These are phyloP conservation scores for Claviceps sp. DNA, from an alignment of 2,329 filamentous ascomycete genomes.

Conservation along the genomic window DNA sequence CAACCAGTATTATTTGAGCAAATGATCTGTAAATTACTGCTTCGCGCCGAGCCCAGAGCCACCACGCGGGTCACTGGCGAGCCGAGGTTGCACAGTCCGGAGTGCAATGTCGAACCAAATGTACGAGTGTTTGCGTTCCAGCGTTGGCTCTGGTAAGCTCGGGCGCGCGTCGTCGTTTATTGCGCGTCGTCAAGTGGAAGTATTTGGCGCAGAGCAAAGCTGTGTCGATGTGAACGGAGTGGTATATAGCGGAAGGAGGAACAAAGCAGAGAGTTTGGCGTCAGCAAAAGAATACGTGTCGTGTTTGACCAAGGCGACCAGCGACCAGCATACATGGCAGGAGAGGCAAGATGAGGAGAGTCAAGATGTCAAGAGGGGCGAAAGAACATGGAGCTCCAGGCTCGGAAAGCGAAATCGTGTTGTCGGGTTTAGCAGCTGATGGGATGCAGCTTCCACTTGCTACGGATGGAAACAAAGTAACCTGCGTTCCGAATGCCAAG, in stretches of 20 bases:
- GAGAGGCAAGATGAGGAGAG: background rate
- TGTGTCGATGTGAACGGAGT: background rate
- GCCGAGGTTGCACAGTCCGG: conserved; percentile 1
- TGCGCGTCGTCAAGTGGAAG: background rate
- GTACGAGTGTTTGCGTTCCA: background rate
- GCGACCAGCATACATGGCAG: conserved; percentile 4
- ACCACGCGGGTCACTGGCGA: background rate
- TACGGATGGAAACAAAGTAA: background rate
- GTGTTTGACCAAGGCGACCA: conserved; percentile 1
- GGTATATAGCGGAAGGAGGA: background rate
- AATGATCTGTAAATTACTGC: background rate
- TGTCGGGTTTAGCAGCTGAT: background rate
- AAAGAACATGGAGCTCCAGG: background rate
- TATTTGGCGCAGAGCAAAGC: background rate
- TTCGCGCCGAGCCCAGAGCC: background rate
- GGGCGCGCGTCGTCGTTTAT: background rate
- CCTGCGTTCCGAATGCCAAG: background rate
- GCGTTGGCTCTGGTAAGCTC: background rate
- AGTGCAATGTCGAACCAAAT: background rate
- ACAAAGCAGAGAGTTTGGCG: background rate
- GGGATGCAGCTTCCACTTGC: background rate
- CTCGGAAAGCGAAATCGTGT: background rate
- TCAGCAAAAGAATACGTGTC: background rate
- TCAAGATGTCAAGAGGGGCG: background rate
- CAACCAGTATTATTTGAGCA: background rate